Conservation (phyloP, 139 green algal genomes). For the Protoeuglena noctilucae region DNA sequence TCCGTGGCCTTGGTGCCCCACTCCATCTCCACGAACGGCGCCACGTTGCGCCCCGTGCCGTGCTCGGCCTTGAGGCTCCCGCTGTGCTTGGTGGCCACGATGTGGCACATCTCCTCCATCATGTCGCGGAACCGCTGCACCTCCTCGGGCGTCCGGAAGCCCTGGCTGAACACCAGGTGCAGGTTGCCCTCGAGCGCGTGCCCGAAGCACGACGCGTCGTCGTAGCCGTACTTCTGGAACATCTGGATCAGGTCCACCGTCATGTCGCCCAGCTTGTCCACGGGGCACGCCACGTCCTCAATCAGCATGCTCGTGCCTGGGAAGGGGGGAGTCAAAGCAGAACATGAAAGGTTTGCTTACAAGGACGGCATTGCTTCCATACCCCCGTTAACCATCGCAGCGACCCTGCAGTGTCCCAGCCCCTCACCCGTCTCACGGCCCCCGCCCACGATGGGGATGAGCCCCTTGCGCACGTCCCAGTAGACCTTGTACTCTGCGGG, state of each 20-base stretch:
- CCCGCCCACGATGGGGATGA: constrained; percentile 90
- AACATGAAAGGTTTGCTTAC: too few species aligned
- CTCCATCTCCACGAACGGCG: constrained; percentile 96
- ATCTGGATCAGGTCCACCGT: constrained; percentile 89
- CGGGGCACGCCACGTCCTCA: constrained; percentile 91
- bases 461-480: constrained; percentile 90
- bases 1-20: constrained; percentile 78
- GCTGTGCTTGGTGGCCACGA: constrained; percentile 87
- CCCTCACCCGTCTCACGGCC: constrained; percentile 56
- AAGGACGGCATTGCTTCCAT: too few species aligned
- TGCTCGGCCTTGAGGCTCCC: constrained; percentile 87
- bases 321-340: neutral
- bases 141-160: constrained; percentile 78
- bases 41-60: constrained; percentile 84
- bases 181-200: constrained; percentile 96
- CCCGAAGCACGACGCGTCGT: constrained; percentile 87
- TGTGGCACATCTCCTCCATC: constrained; percentile 95
- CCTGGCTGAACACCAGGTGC: constrained; percentile 86
- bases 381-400: too few species aligned
- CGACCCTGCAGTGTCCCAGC: too few species aligned
- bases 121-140: constrained; percentile 81
- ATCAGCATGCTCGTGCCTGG: constrained; percentile 86
- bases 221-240: constrained; percentile 69
- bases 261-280: constrained; percentile 89
- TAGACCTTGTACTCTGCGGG: constrained; percentile 62